Conservation (phyloP, 1,284 basidiomycete species). For the Heterobasidion occidentale region DNA sequence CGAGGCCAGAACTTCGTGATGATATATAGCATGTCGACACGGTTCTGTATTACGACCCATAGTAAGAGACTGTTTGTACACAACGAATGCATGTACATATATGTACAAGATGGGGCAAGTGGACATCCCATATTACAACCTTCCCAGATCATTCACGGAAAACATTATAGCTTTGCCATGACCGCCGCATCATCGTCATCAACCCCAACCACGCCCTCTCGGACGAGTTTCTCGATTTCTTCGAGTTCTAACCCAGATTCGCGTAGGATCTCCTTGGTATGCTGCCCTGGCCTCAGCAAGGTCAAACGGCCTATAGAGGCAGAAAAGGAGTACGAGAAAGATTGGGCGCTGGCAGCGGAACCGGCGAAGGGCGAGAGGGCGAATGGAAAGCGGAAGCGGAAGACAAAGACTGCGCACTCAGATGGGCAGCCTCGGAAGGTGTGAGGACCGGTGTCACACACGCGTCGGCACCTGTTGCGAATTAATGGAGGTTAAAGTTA, state of each 20-base stretch:
- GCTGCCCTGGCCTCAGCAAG: constrained; percentile 36
- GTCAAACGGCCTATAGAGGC: constrained; percentile 8
- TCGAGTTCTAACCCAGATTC: constrained; percentile 36
- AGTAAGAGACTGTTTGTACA: no score
- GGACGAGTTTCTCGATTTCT: constrained; percentile 28
- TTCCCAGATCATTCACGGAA: background rate
- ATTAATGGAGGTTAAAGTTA: background rate
- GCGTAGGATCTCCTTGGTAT: constrained; percentile 39
- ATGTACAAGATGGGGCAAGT: no score
- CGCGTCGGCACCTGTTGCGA: constrained; percentile 55
- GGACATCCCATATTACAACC: no score
- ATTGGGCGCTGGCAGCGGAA: constrained; percentile 12
- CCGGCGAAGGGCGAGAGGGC: constrained; percentile 32
- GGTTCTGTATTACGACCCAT: no score
- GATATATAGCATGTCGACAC: no score
- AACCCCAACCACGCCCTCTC: constrained; percentile 33
- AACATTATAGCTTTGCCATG: background rate
- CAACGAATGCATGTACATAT: no score
- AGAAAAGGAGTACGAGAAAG: constrained; percentile 8
- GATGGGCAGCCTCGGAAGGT: constrained; percentile 46
- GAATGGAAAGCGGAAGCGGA: constrained; percentile 20
- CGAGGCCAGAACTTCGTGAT: no score
- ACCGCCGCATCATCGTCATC: background rate
- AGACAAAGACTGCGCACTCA: constrained; percentile 23
- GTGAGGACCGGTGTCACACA: constrained; percentile 73